A percentile compares a stretch with the other conserved stretches of the same genome.
These are phyloP conservation scores for Saccharomycopsis fermentans DNA, from an alignment of 805 yeast genomes.

Conservation along the genomic window DNA sequence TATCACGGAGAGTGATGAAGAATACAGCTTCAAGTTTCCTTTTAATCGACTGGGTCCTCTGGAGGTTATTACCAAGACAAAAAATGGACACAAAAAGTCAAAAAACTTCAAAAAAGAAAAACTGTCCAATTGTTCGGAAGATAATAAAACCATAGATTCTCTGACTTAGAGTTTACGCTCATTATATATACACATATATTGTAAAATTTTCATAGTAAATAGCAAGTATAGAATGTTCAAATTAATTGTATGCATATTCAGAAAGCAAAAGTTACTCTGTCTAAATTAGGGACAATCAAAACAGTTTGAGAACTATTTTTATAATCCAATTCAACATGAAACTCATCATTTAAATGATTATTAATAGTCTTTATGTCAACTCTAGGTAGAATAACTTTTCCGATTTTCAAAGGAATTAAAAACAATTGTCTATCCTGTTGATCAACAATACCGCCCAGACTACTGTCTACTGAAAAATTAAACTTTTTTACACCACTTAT, in stretches of 20 bases:
- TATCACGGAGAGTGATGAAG: slow-evolving; percentile 34
- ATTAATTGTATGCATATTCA: slow-evolving; percentile 21
- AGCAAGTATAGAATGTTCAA: background rate
- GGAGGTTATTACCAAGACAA: slow-evolving; percentile 14
- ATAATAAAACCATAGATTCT: no score
- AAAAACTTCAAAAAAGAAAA: no score
- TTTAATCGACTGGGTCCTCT: slow-evolving; percentile 12
- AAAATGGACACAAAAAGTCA: background rate
- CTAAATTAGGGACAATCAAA: slow-evolving; percentile 60
- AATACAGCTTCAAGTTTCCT: slow-evolving; percentile 22
- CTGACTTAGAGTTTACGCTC: no score
- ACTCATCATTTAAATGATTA: slow-evolving; percentile 26
- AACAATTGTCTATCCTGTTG: slow-evolving; percentile 29
- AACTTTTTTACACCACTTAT: slow-evolving; percentile 61
- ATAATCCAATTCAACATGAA: slow-evolving; percentile 49
- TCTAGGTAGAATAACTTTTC: slow-evolving; percentile 60
- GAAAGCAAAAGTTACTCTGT: slow-evolving; percentile 51
- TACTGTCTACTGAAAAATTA: slow-evolving; percentile 31
- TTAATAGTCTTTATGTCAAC: slow-evolving; percentile 33
- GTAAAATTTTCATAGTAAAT: background rate
- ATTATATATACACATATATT: background rate
- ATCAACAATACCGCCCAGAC: slow-evolving; percentile 6
- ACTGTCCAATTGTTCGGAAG: no score
- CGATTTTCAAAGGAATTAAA: slow-evolving; percentile 67
- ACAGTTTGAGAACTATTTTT: slow-evolving; percentile 60